Conservation (phyloP, 257 asterid genomes). For the Solanum etuberosum region DNA sequence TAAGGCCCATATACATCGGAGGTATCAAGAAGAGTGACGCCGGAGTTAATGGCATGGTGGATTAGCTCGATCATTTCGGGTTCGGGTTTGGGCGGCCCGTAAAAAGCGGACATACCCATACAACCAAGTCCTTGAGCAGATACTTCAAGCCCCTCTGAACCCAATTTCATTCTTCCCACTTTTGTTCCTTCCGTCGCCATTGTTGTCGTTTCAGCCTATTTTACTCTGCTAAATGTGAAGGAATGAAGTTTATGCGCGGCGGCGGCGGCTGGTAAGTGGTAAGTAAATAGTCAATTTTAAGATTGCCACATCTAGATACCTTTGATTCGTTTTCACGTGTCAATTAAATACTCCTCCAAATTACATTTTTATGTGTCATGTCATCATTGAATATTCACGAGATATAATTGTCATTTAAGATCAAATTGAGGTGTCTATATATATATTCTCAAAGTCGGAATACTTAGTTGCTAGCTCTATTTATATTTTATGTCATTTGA, state of each 20-base stretch:
- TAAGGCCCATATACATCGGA: slow-evolving; percentile 30
- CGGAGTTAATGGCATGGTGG: slow-evolving; percentile 25
- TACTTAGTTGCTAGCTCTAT: too few species aligned
- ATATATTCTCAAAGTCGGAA: rapidly evolving
- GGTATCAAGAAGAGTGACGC: slow-evolving; percentile 28
- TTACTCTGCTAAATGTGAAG: background rate
- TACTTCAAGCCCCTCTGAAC: slow-evolving; percentile 25
- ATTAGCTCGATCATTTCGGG: slow-evolving; percentile 32
- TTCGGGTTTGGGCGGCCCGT: slow-evolving; percentile 36
- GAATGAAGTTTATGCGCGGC: background rate
- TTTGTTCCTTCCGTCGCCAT: background rate
- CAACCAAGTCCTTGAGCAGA: slow-evolving; percentile 36
- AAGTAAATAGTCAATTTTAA: too few species aligned
- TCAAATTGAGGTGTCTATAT: too few species aligned
- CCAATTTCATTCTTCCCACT: slow-evolving; percentile 25
- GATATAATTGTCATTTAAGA: background rate
- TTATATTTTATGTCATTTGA: background rate
- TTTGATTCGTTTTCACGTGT: too few species aligned
- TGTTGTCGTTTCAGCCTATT: background rate
- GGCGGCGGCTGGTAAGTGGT: background rate
- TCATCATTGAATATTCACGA: too few species aligned
- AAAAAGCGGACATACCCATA: slow-evolving; percentile 33
- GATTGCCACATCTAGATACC: too few species aligned
- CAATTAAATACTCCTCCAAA: too few species aligned
- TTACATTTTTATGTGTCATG: too few species aligned